Conservation (phyloP, 1,139 yeast species). For the Zhuliangozyma parablackwelliae region DNA sequence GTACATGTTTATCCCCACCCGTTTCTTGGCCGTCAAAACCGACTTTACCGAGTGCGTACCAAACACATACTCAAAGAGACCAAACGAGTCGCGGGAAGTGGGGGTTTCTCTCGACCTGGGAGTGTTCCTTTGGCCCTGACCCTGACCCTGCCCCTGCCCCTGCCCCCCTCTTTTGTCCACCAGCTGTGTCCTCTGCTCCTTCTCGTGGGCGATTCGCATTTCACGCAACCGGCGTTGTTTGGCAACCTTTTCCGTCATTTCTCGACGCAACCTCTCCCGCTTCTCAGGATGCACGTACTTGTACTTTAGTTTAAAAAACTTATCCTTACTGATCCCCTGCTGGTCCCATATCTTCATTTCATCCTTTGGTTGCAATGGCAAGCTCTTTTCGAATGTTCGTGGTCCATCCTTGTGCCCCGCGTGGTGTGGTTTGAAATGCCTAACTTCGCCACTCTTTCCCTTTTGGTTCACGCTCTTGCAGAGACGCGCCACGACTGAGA, state of each 20-base stretch:
- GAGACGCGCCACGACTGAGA: constrained; percentile 1
- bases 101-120: too few relatives aligned
- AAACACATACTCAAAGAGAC: constrained; percentile 58
- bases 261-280: constrained; percentile 16
- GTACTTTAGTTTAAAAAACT: constrained; percentile 38
- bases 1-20: constrained; percentile 51
- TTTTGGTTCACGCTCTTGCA: constrained; percentile 1
- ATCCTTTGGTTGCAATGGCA: constrained; percentile 4
- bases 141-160: not conserved
- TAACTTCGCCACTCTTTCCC: constrained; percentile 4
- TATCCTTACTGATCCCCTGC: constrained; percentile 35
- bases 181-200: not conserved
- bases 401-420: constrained; percentile 10
- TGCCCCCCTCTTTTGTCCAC: not conserved
- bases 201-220: constrained; percentile 14
- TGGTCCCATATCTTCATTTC: constrained; percentile 36
- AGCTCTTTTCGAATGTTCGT: constrained; percentile 12
- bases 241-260: constrained; percentile 27
- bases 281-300: constrained; percentile 26
- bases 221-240: constrained; percentile 27
- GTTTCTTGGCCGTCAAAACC: constrained; percentile 54
- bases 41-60: constrained; percentile 77
- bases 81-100: too few relatives aligned
- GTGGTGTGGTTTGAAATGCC: constrained; percentile 17
- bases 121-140: too few relatives aligned